phyloP scores from a whole-genome alignment of 2,329 filamentous ascomycete species.

The Calonectria pseudoreteaudii region DNA sequence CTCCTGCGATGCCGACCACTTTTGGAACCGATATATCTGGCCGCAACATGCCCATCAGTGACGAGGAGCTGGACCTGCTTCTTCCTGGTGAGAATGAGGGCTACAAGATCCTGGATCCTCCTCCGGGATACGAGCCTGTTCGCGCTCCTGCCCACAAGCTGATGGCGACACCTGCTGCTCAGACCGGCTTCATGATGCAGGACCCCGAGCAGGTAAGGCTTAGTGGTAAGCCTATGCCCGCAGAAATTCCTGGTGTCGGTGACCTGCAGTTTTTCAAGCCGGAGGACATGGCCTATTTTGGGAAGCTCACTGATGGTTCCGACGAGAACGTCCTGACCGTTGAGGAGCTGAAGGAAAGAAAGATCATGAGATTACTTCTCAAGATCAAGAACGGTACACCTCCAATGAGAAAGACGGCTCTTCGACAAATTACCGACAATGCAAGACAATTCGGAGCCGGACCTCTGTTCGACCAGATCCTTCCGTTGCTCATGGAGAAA shows the following conservation, averaged over 20 bases:
- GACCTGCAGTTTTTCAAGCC: constrained; percentile 98
- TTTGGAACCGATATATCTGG: constrained; percentile 86
- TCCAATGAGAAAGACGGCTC: constrained; percentile 97
- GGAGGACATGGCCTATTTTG: constrained; percentile 99
- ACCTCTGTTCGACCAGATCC: constrained; percentile 95
- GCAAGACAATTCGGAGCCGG: constrained; percentile 95
- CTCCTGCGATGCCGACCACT: constrained; percentile 62
- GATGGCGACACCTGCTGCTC: constrained; percentile 78
- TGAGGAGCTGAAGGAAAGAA: constrained; percentile 96
- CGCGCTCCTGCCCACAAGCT: constrained; percentile 81
- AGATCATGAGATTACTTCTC: constrained; percentile 95
- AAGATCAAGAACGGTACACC: constrained; percentile 99
- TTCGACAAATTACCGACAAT: constrained; percentile 97
- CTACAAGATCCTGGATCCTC: constrained; percentile 91
- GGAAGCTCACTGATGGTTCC: constrained; percentile 93
- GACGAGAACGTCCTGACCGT: constrained; percentile 93
- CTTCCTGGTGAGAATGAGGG: constrained; percentile 89
- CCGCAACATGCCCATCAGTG: constrained; percentile 85
- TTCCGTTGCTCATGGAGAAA: constrained; percentile 98
- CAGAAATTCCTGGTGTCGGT: constrained; percentile 94
- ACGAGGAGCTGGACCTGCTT: constrained; percentile 94
- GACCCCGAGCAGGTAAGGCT: constrained; percentile 87
- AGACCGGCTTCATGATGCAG: constrained; percentile 96
- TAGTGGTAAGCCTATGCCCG: constrained; percentile 90
- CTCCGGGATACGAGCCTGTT: constrained; percentile 90